These are phyloP conservation scores for Sphaceloma murrayae DNA, from an alignment of 2,329 filamentous ascomycete genomes.

Conservation along the genomic window DNA sequence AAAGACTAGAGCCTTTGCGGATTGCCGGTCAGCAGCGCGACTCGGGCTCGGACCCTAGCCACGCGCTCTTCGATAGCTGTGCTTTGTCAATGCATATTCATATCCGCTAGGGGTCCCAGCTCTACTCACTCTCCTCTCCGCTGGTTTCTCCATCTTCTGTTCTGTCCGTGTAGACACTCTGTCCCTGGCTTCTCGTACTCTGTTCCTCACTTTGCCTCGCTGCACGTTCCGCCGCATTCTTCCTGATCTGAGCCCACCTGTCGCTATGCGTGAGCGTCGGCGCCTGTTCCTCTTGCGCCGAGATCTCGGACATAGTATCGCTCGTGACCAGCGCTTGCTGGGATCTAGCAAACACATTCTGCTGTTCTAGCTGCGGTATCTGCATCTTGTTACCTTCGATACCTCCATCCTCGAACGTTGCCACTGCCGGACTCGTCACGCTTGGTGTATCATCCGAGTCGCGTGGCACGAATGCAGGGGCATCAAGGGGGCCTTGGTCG, in stretches of 20 bases:
- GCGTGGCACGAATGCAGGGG: conserved; percentile 68
- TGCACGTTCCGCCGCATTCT: conserved; percentile 81
- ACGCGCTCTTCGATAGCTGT: conserved; percentile 93
- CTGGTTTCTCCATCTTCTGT: conserved; percentile 83
- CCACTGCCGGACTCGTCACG: conserved; percentile 7
- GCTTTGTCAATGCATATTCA: conserved; percentile 17
- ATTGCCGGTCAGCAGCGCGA: conserved; percentile 69
- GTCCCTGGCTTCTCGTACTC: conserved; percentile 38
- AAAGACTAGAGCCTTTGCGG: background rate
- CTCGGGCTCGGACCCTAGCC: conserved; percentile 92
- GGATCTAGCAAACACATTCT: conserved; percentile 11
- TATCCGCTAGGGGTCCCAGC: background rate
- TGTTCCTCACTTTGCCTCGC: conserved; percentile 58
- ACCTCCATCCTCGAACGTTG: conserved; percentile 12
- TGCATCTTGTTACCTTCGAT: conserved; percentile 12
- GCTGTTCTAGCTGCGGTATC: conserved; percentile 7
- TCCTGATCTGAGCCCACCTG: conserved; percentile 91
- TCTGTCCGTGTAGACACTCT: conserved; percentile 42
- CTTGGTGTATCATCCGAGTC: conserved; percentile 24
- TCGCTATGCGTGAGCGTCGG: conserved; percentile 41
- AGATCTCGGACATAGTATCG: conserved; percentile 12
- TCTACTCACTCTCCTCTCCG: conserved; percentile 77
- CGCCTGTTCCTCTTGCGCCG: conserved; percentile 13
- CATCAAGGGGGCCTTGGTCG: conserved; percentile 84
- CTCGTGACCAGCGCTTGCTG: conserved; percentile 14